A percentile compares a stretch with the other conserved stretches of the same genome.
Conservation (phyloP, 225 moss, liverwort and hornwort species). For the Ulota crispa region DNA sequence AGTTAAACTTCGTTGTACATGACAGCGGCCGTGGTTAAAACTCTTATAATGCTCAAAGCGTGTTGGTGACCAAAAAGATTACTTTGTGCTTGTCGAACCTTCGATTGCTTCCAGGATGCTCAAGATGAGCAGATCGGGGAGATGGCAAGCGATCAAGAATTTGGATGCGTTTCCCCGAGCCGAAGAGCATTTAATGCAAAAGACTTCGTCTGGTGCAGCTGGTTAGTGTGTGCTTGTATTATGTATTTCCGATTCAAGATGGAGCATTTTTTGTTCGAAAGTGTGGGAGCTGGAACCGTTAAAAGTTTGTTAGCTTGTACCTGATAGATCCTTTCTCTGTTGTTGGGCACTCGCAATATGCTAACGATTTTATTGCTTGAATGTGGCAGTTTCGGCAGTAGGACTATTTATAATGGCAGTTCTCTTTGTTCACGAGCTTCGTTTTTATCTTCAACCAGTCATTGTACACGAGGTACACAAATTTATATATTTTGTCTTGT, state of each 20-base stretch:
- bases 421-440: conserved; percentile 82
- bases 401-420: conserved; percentile 71
- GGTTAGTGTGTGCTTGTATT: conserved; percentile 46
- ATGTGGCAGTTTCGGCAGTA: conserved; percentile 72
- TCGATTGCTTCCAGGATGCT: conserved; percentile 10
- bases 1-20: background rate
- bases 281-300: background rate
- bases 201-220: conserved; percentile 81
- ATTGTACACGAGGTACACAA: conserved; percentile 72
- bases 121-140: conserved; percentile 41
- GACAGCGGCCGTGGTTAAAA: background rate
- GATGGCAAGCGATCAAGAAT: conserved; percentile 64
- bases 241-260: background rate
- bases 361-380: conserved; percentile 23
- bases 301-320: background rate
- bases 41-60: background rate
- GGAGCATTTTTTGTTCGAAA: background rate
- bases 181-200: conserved; percentile 83
- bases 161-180: conserved; percentile 89
- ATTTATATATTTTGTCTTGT: background rate
- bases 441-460: conserved; percentile 59
- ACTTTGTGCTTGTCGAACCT: background rate
- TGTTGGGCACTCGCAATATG: background rate
- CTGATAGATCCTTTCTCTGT: background rate
- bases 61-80: conserved; percentile 20